Base-by-base conservation (phyloP, 768 basidiomycete genomes). In the Imleria badia region DNA sequence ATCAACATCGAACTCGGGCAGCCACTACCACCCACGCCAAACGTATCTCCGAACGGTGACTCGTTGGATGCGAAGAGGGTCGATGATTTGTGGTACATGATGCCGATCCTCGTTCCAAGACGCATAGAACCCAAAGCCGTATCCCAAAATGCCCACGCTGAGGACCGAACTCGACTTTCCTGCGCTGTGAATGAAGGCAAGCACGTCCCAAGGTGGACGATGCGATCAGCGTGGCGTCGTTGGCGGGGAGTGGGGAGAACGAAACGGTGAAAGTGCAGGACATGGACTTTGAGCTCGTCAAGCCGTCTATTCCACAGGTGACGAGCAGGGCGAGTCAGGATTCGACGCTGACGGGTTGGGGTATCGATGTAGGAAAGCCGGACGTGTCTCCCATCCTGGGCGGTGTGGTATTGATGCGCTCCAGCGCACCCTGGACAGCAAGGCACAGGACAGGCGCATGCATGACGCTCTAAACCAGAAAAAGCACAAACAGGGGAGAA, bases 231-330 rank as follows among this genome's bases (percentile, higher is more conserved):
- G 60, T 65, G 10, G 30, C 15, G n/a, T 68, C 66, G 42, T 45
- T 70, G 14, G 41, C 57, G 5, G 41, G n/a, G 0, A 71, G 70
- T 11, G 58, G 55, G 48, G 71, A 68, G 76, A 72, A 75, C 36
- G 81, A 87, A 59, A 82, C 81, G 2, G 77, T 91, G 6, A 89
- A 92, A 52, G 86, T 91, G 9, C 75, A 88, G 64, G 86, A 91
- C 65, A 86, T 85, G 77, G 89, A 91, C 60, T 92, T 93, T 59
- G 87, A 91, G 71, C 79, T 91, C 13, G 77, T 92, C 34, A 76
- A 81, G 22, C 90, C 89, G 0, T 76, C 72, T n/a, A 57, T 86
- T 12, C 71, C 80, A 0, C 73, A 73, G 22, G 59, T 77, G 20
- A 33, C 66, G 61, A 72, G 74, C 6, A 73, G 81, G 31, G 68